These are phyloP conservation scores for Herpetospermum pedunculosum DNA, from an alignment of 306 rosid species.

Conservation along the genomic window DNA sequence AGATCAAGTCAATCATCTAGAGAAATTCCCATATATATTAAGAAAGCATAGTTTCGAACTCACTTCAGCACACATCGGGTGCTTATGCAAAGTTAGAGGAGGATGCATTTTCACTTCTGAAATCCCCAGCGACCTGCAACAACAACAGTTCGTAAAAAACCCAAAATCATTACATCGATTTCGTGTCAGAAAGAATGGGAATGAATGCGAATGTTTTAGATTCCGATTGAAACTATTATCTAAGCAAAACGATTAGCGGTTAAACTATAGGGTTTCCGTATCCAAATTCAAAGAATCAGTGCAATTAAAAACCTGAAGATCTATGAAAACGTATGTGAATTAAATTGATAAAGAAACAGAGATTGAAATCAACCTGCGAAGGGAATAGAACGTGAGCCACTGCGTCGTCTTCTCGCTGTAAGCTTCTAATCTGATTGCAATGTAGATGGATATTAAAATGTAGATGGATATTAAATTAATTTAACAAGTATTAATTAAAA, in stretches of 20 bases:
- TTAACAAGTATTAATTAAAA: too few relatives aligned
- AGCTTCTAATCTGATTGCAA: background rate
- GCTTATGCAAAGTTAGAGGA: constrained; percentile 85
- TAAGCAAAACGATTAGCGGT: background rate
- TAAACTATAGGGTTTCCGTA: background rate
- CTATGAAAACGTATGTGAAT: background rate
- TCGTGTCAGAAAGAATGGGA: background rate
- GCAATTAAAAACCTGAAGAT: background rate
- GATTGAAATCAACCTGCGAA: background rate
- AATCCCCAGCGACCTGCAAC: constrained; percentile 20
- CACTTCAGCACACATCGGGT: constrained; percentile 85
- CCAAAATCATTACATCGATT: background rate
- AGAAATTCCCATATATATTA: background rate
- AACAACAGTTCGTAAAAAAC: background rate
- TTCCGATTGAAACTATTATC: background rate
- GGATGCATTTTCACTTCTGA: constrained; percentile 49
- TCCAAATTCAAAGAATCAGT: background rate
- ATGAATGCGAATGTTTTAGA: background rate
- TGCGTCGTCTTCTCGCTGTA: background rate
- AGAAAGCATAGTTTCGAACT: constrained; percentile 18
- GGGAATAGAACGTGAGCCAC: background rate
- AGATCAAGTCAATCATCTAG: background rate
- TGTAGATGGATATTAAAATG: too few relatives aligned
- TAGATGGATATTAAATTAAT: too few relatives aligned
- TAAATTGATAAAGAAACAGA: background rate